phyloP scores from a whole-genome alignment of 2,329 filamentous ascomycete species.

The Fusarium sarcochroum region DNA sequence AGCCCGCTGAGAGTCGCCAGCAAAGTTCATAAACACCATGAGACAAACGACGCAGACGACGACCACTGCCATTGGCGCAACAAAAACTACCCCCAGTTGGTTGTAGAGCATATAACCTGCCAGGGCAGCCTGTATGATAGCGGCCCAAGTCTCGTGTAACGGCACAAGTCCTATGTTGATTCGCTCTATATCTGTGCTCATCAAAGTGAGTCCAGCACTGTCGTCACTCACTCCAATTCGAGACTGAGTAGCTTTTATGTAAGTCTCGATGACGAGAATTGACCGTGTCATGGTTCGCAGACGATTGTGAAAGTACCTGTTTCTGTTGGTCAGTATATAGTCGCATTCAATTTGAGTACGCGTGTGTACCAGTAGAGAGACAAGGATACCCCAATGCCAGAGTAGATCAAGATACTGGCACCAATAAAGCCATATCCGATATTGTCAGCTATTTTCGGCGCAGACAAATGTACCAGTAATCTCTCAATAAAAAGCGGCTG shows the following conservation, averaged over 20 bases:
- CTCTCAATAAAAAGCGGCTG: constrained; percentile 60
- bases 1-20: constrained; percentile 45
- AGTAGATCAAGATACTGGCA: constrained; percentile 56
- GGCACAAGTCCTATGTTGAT: constrained; percentile 53
- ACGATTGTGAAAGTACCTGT: constrained; percentile 10
- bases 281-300: constrained; percentile 50
- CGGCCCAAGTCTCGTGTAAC: constrained; percentile 60
- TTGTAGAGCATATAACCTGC: constrained; percentile 62
- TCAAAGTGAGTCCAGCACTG: constrained; percentile 60
- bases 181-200: constrained; percentile 63
- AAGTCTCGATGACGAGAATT: constrained; percentile 51
- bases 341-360: rapidly evolving
- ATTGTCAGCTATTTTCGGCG: constrained; percentile 42
- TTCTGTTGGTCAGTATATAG: neutral
- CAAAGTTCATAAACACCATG: constrained; percentile 25
- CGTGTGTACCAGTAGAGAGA: constrained; percentile 55
- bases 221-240: constrained; percentile 52
- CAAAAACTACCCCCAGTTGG: constrained; percentile 62
- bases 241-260: constrained; percentile 51
- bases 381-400: constrained; percentile 56
- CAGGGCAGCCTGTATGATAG: constrained; percentile 58
- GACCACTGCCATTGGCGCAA: constrained; percentile 62
- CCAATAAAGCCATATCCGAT: constrained; percentile 60
- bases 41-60: constrained; percentile 45
- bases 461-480: constrained; percentile 53